Evolutionary conservation across 192 early-diverging fungal genomes (phyloP).

Genomic region (Gigaspora rosea): DNA sequence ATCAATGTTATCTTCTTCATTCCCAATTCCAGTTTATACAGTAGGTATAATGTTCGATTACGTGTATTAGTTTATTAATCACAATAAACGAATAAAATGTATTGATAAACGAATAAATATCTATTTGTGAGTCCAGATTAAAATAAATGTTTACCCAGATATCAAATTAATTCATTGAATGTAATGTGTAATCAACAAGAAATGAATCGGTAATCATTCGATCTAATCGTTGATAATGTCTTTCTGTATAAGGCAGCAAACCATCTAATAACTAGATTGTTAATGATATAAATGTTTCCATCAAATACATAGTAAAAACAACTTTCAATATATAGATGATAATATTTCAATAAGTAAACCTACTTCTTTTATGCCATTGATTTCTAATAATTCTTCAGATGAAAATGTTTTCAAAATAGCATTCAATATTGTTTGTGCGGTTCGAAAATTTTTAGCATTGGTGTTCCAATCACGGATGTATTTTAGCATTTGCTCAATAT

Average conservation of each 20-base stretch:
- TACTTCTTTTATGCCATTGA: conserved; percentile 81
- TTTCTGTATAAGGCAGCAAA: conserved; percentile 87
- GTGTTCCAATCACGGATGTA: conserved; percentile 98
- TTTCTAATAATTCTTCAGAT: conserved; percentile 67
- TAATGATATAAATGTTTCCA: conserved; percentile 24
- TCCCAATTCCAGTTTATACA: too few species aligned
- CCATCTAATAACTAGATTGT: conserved; percentile 65
- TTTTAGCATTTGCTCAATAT: conserved; percentile 77
- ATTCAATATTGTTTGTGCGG: conserved; percentile 83
- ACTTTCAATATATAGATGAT: background rate
- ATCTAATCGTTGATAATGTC: conserved; percentile 84
- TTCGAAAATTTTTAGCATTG: conserved; percentile 72
- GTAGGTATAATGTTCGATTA: too few species aligned
- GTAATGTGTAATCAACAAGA: conserved; percentile 88
- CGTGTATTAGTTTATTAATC: too few species aligned
- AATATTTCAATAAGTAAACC: conserved; percentile 12
- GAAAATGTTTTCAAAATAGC: conserved; percentile 69
- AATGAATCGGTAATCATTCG: conserved; percentile 77
- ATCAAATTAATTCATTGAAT: conserved; percentile 69
- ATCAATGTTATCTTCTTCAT: too few species aligned
- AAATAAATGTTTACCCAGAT: too few species aligned
- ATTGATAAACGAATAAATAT: too few species aligned
- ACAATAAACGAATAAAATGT: too few species aligned
- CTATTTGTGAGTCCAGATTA: too few species aligned
- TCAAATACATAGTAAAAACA: background rate